These are phyloP conservation scores for Macaranga tanarius DNA, from an alignment of 441 rosid species.

Conservation along the genomic window DNA sequence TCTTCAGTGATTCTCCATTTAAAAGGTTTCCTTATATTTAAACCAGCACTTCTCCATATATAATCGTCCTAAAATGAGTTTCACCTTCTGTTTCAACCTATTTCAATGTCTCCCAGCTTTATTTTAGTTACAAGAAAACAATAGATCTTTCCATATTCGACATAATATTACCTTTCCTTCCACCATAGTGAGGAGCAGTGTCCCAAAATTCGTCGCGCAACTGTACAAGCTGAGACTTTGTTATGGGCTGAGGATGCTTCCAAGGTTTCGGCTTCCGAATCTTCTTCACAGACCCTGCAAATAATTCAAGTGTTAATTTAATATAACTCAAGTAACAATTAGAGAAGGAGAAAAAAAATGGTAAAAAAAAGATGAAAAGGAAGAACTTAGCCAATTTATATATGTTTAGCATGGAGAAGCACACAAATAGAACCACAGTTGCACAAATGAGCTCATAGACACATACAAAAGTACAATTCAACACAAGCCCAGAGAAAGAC, in stretches of 20 bases:
- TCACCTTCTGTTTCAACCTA: background rate
- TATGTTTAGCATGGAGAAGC: no score
- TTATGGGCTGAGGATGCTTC: conserved; percentile 80
- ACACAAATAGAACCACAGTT: no score
- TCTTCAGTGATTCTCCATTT: background rate
- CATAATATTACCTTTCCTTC: conserved; percentile 53
- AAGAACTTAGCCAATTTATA: background rate
- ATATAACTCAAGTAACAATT: background rate
- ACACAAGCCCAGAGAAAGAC: no score
- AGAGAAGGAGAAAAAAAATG: background rate
- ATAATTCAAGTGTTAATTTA: conserved; percentile 13
- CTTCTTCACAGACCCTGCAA: conserved; percentile 57
- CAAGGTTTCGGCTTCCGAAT: conserved; percentile 83
- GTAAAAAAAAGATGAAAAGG: background rate
- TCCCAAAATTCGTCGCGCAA: conserved; percentile 96
- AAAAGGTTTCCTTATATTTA: background rate
- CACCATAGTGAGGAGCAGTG: conserved; percentile 95
- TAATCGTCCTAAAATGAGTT: background rate
- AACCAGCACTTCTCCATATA: background rate
- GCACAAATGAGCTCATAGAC: no score
- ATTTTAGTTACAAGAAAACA: background rate
- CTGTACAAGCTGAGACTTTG: conserved; percentile 70
- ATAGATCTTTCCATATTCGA: background rate
- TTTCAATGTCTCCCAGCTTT: conserved; percentile 1
- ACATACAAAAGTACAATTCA: no score